phyloP scores from a whole-genome alignment of 148 eudicot species.

The Persicaria tinctoria region DNA sequence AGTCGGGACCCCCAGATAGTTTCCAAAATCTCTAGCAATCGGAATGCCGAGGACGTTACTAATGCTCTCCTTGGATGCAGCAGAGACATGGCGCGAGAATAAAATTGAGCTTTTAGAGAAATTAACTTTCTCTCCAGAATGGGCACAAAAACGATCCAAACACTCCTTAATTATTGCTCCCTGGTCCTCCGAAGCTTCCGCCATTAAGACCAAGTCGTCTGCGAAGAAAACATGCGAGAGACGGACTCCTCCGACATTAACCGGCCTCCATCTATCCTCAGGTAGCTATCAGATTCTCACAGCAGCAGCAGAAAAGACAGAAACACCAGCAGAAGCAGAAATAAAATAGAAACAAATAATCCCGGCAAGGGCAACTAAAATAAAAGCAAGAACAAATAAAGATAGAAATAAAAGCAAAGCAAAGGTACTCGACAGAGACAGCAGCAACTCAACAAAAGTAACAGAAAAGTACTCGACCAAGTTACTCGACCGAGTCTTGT shows the following conservation, averaged over 20 bases:
- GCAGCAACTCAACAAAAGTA: too few relatives aligned
- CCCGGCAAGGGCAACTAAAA: too few relatives aligned
- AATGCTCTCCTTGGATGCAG: background rate
- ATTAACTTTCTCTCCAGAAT: background rate
- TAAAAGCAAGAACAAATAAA: too few relatives aligned
- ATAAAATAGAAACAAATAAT: too few relatives aligned
- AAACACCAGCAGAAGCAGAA: too few relatives aligned
- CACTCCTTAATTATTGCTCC: background rate
- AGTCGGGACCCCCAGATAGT: background rate
- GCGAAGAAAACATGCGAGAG: background rate
- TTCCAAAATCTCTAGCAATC: background rate
- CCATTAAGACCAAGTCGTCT: background rate
- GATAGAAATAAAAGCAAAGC: too few relatives aligned
- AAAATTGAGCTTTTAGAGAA: background rate
- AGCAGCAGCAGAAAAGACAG: too few relatives aligned
- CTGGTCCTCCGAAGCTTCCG: background rate
- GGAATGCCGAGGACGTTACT: background rate
- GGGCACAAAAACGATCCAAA: background rate
- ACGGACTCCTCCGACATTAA: background rate
- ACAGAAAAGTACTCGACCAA: too few relatives aligned
- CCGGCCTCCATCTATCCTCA: background rate
- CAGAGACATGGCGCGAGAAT: background rate
- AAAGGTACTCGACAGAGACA: too few relatives aligned
- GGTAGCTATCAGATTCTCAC: too few relatives aligned
- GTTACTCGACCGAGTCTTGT: too few relatives aligned